Evolutionary conservation across 2,329 filamentous ascomycete species (phyloP).

Genomic region (Colletotrichum sidae): DNA sequence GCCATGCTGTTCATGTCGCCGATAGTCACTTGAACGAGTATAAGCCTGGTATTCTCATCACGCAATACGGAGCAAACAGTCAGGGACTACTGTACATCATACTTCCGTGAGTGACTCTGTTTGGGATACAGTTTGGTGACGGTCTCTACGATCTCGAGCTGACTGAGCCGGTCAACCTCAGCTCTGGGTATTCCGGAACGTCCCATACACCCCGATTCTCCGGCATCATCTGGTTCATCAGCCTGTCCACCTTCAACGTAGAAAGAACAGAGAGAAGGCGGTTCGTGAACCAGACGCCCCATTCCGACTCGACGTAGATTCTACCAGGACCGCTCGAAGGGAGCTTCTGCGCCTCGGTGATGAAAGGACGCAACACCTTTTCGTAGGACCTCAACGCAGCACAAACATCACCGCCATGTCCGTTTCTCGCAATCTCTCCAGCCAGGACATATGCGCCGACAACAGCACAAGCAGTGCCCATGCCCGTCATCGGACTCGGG

Average conservation of each 20-base stretch:
- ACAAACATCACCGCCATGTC: conserved; percentile 40
- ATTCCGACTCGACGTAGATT: conserved; percentile 19
- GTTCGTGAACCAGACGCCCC: conserved; percentile 32
- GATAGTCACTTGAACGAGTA: too few species aligned
- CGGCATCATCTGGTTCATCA: neutral
- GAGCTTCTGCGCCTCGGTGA: conserved; percentile 52
- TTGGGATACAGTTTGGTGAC: too few species aligned
- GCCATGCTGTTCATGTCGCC: too few species aligned
- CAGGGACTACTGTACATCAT: too few species aligned
- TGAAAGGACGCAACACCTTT: conserved; percentile 54
- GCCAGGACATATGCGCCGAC: conserved; percentile 67
- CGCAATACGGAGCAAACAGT: too few species aligned
- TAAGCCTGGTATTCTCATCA: too few species aligned
- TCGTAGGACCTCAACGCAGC: conserved; percentile 57
- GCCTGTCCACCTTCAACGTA: neutral
- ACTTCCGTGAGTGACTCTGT: too few species aligned
- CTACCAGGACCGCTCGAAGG: conserved; percentile 28
- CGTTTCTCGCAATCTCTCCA: conserved; percentile 57
- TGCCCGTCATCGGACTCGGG: conserved; percentile 59
- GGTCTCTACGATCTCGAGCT: too few species aligned
- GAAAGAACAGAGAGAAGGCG: conserved; percentile 2
- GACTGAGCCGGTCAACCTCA: neutral
- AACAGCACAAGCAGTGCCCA: conserved; percentile 62
- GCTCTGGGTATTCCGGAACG: conserved; percentile 5
- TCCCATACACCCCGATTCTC: conserved; percentile 13